Conservation (phyloP, 2,329 filamentous ascomycete genomes). For the Cladophialophora immunda region DNA sequence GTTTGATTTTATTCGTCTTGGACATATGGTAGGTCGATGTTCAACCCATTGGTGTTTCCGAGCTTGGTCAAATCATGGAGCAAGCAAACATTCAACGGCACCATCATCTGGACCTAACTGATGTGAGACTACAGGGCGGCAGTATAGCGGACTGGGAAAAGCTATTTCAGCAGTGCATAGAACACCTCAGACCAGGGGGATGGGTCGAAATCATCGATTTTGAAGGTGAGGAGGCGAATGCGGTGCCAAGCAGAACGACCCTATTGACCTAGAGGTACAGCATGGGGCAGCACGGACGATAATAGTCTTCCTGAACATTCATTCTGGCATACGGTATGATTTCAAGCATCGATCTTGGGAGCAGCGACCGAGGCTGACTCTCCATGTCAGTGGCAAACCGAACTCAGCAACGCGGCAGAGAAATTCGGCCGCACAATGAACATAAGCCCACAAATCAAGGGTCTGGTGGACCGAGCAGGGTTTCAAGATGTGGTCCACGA, state of each 20-base stretch:
- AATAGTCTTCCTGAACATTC: constrained; percentile 40
- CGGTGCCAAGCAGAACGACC: neutral
- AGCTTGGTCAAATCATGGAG: neutral
- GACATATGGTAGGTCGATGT: constrained; percentile 40
- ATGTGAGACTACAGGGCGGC: constrained; percentile 39
- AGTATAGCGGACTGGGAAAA: constrained; percentile 47
- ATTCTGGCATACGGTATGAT: constrained; percentile 17
- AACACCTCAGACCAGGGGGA: constrained; percentile 43
- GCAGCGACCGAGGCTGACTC: neutral
- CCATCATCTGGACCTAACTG: neutral
- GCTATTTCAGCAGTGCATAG: constrained; percentile 41
- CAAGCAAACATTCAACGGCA: neutral
- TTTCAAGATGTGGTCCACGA: constrained; percentile 41
- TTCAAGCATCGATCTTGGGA: neutral
- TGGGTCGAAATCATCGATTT: constrained; percentile 45
- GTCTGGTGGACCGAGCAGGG: constrained; percentile 40
- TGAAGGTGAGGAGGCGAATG: constrained; percentile 28
- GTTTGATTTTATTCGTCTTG: constrained; percentile 53
- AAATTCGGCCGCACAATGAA: constrained; percentile 33
- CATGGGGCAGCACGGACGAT: constrained; percentile 44
- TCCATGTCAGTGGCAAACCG: constrained; percentile 29
- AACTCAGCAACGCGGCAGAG: constrained; percentile 30
- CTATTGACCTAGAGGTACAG: constrained; percentile 5
- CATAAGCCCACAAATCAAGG: constrained; percentile 33
- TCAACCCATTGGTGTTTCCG: neutral